Evolutionary conservation across 1,284 basidiomycete species (phyloP).

Genomic region (Tausonia pullulans): DNA sequence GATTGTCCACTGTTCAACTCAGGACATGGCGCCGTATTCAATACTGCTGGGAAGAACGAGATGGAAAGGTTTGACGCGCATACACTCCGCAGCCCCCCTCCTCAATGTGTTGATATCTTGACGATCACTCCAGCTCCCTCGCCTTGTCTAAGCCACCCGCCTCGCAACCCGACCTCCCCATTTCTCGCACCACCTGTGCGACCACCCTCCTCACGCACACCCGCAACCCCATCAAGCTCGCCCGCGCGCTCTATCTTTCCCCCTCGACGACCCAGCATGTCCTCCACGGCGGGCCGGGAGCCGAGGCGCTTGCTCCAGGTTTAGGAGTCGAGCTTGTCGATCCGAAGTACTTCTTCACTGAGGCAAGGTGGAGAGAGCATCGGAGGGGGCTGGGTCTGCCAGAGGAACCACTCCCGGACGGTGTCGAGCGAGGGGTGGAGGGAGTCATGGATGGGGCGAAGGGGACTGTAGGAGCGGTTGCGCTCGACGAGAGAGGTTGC

Average conservation of each 20-base stretch:
- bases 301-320: conserved; percentile 28
- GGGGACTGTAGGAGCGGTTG: conserved; percentile 73
- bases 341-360: conserved; percentile 63
- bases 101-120: background rate
- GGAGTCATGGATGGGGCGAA: conserved; percentile 14
- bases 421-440: conserved; percentile 26
- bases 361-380: conserved; percentile 61
- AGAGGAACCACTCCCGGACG: conserved; percentile 46
- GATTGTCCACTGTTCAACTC: conserved; percentile 67
- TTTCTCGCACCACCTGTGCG: conserved; percentile 50
- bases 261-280: conserved; percentile 51
- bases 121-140: conserved; percentile 32
- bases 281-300: conserved; percentile 54
- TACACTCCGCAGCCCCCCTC: background rate
- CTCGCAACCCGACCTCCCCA: conserved; percentile 48
- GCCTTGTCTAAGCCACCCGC: conserved; percentile 63
- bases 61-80: conserved; percentile 46
- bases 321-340: conserved; percentile 49
- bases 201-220: conserved; percentile 53
- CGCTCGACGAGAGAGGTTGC: conserved; percentile 58
- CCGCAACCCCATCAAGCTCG: conserved; percentile 62
- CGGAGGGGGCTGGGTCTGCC: conserved; percentile 56
- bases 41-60: conserved; percentile 66
- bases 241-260: conserved; percentile 54
- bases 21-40: conserved; percentile 69